These are phyloP conservation scores for Russula olivacea DNA, from an alignment of 768 basidiomycete genomes.

Conservation along the genomic window DNA sequence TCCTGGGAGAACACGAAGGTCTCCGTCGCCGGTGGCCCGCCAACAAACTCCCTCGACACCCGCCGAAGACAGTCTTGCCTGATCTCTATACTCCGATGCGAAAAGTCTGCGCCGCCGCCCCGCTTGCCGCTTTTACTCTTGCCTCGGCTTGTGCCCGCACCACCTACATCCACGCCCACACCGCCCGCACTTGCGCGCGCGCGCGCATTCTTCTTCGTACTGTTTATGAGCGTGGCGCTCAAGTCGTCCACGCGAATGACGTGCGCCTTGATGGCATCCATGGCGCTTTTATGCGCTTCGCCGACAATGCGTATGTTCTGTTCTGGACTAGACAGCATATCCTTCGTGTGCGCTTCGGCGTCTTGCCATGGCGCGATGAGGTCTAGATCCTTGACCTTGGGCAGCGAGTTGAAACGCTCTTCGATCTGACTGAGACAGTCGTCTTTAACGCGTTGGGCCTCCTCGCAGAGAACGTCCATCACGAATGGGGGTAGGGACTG, in stretches of 20 bases:
- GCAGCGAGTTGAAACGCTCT: constrained; percentile 25
- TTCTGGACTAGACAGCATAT: constrained; percentile 39
- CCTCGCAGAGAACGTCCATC: constrained; percentile 13
- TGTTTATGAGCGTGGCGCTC: not conserved
- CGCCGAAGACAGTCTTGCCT: constrained; percentile 45
- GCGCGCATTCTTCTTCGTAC: too few species aligned
- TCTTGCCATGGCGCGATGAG: constrained; percentile 38
- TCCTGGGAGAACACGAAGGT: constrained; percentile 30
- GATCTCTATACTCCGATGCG: constrained; percentile 36
- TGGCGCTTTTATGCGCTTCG: constrained; percentile 22
- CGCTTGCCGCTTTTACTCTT: too few species aligned
- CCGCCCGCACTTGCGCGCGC: not conserved
- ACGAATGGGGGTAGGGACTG: not conserved
- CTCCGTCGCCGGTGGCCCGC: constrained; percentile 29
- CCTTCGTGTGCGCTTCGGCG: constrained; percentile 27
- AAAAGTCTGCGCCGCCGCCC: constrained; percentile 30
- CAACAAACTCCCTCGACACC: constrained; percentile 39
- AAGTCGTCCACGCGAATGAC: not conserved
- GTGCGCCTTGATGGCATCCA: constrained; percentile 13
- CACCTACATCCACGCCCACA: too few species aligned
- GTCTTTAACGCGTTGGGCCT: constrained; percentile 29
- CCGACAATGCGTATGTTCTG: constrained; percentile 27
- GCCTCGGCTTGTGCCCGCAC: too few species aligned
- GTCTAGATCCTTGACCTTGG: constrained; percentile 26
- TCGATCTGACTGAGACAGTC: constrained; percentile 31